Conservation (phyloP, 148 eudicot genomes). For the Rhododendron mucronatum region DNA sequence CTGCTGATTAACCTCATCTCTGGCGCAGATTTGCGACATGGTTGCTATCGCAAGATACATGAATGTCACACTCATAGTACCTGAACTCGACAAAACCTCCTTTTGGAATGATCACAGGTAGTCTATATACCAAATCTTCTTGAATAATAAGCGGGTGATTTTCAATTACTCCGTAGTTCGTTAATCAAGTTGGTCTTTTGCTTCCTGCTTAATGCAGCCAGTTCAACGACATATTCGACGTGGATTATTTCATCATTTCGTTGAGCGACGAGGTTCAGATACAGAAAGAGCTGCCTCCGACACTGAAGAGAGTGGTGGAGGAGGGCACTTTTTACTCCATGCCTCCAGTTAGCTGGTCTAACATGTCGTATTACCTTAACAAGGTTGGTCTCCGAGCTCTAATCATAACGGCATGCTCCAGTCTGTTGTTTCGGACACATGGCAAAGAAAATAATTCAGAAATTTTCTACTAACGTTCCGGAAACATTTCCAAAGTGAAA, state of each 20-base stretch:
- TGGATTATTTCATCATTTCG: conserved; percentile 79
- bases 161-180: neutral
- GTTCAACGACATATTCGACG: conserved; percentile 89
- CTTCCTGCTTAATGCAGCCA: conserved; percentile 39
- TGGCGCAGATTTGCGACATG: conserved; percentile 92
- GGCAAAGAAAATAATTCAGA: too few species aligned
- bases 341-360: conserved; percentile 95
- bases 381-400: conserved; percentile 39
- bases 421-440: too few species aligned
- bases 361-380: conserved; percentile 72
- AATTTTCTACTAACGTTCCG: too few species aligned
- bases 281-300: conserved; percentile 74
- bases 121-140: conserved; percentile 17
- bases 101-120: conserved; percentile 99
- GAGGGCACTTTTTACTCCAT: conserved; percentile 54
- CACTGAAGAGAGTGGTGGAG: conserved; percentile 68
- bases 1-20: neutral
- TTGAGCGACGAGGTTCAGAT: conserved; percentile 87
- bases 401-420: neutral
- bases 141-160: neutral
- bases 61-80: conserved; percentile 89
- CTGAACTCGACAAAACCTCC: conserved; percentile 88
- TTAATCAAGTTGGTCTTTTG: neutral
- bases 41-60: conserved; percentile 96
- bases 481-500: too few species aligned